Conservation (phyloP, 2,329 filamentous ascomycete species). For the Ophiognomonia clavigignenti-juglandacearum region DNA sequence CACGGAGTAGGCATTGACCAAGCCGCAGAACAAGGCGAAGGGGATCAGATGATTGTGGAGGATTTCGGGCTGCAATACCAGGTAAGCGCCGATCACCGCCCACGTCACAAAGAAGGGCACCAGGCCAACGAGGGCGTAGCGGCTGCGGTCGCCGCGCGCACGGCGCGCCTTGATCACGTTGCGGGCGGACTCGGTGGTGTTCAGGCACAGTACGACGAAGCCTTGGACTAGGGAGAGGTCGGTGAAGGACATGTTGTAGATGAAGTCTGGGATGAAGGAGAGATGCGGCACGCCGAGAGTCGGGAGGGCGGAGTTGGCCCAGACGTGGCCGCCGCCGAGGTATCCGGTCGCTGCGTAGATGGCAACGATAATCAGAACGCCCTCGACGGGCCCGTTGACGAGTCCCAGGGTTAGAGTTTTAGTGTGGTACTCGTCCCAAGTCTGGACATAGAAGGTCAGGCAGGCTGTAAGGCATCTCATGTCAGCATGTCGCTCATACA, state of each 20-base stretch:
- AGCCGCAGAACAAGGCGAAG: slow-evolving; percentile 80
- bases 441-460: slow-evolving; percentile 97
- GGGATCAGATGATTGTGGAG: slow-evolving; percentile 79
- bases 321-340: slow-evolving; percentile 86
- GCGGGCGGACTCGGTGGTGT: slow-evolving; percentile 71
- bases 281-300: slow-evolving; percentile 64
- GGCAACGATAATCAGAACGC: slow-evolving; percentile 75
- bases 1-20: slow-evolving; percentile 92
- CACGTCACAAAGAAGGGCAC: slow-evolving; percentile 76
- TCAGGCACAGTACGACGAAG: slow-evolving; percentile 72
- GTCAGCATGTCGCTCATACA: too few species aligned
- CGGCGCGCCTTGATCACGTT: slow-evolving; percentile 83
- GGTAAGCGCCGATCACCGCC: slow-evolving; percentile 70
- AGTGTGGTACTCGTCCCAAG: slow-evolving; percentile 99
- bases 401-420: slow-evolving; percentile 90
- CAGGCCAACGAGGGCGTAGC: slow-evolving; percentile 76
- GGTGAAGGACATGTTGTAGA: slow-evolving; percentile 82
- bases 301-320: slow-evolving; percentile 76
- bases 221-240: slow-evolving; percentile 93
- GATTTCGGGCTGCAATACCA: slow-evolving; percentile 80
- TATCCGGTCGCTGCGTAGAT: slow-evolving; percentile 82
- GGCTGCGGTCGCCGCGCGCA: slow-evolving; percentile 64
- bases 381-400: slow-evolving; percentile 92
- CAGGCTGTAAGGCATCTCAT: slow-evolving; percentile 50
- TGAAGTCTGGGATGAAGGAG: slow-evolving; percentile 57